phyloP scores from a whole-genome alignment of 495 filamentous ascomycete genomes.

The Annulohypoxylon nitens region DNA sequence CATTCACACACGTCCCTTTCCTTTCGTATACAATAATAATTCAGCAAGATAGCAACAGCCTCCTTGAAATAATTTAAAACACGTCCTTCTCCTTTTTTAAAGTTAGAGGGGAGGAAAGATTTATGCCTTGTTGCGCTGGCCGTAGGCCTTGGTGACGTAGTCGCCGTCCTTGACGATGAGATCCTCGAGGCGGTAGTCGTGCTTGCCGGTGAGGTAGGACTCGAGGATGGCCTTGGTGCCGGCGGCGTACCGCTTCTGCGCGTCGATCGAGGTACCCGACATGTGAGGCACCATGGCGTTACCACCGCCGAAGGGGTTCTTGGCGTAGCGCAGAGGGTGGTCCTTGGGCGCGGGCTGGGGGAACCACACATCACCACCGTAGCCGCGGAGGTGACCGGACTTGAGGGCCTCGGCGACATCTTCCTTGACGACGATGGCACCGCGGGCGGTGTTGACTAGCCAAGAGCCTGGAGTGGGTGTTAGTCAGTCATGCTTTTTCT shows the following conservation, averaged over 20 bases:
- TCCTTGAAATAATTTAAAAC: background rate
- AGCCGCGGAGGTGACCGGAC: slow-evolving; percentile 93
- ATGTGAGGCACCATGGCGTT: slow-evolving; percentile 99
- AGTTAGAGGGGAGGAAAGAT: background rate
- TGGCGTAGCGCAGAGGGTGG: slow-evolving; percentile 91
- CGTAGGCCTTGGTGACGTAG: slow-evolving; percentile 96
- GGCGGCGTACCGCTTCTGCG: slow-evolving; percentile 92
- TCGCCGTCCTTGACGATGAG: slow-evolving; percentile 93
- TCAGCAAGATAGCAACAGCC: background rate
- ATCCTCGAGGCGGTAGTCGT: slow-evolving; percentile 91
- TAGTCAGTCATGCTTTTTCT: background rate
- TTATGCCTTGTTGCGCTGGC: slow-evolving; percentile 74
- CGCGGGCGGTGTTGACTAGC: slow-evolving; percentile 98
- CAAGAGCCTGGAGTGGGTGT: slow-evolving; percentile 73
- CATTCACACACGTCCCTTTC: background rate
- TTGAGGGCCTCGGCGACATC: slow-evolving; percentile 96
- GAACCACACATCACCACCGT: slow-evolving; percentile 91
- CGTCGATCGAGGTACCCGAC: slow-evolving; percentile 96
- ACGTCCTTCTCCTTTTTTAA: background rate
- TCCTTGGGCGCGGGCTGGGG: slow-evolving; percentile 93
- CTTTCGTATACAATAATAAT: background rate
- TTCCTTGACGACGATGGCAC: slow-evolving; percentile 99
- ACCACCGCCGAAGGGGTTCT: slow-evolving; percentile 95
- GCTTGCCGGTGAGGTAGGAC: slow-evolving; percentile 85
- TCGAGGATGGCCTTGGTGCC: slow-evolving; percentile 92